Evolutionary conservation across 192 early-diverging fungal genomes (phyloP).

Genomic region (Oehlia diaphana): DNA sequence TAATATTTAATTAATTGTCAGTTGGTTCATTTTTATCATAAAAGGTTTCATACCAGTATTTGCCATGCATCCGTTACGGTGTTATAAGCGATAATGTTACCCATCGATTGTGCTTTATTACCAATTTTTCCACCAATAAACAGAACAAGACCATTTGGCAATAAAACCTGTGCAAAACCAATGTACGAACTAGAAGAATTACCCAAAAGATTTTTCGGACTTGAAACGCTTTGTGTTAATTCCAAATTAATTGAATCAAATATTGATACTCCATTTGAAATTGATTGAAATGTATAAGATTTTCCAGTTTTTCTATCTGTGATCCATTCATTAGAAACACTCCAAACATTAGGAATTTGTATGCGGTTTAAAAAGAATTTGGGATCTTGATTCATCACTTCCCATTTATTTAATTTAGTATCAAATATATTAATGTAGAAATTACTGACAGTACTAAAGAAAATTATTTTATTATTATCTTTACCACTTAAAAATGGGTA

Average conservation of each 20-base stretch:
- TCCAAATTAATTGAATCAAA: background rate
- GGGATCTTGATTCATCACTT: background rate
- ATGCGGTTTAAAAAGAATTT: background rate
- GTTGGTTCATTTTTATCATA: too few species aligned
- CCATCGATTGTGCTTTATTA: background rate
- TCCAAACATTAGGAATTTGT: background rate
- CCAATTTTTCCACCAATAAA: background rate
- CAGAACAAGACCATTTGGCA: background rate
- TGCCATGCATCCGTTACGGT: background rate
- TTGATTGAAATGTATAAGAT: too few species aligned
- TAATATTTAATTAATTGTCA: too few species aligned
- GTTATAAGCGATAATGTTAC: background rate
- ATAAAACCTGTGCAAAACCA: background rate
- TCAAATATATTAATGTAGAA: background rate
- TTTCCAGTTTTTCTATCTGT: too few species aligned
- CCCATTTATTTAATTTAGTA: background rate
- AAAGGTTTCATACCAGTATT: background rate
- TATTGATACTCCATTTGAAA: too few species aligned
- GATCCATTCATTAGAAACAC: too few species aligned
- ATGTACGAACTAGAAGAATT: too few species aligned
- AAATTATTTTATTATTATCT: background rate
- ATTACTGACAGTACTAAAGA: background rate
- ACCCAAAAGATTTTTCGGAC: background rate
- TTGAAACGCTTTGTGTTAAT: background rate
- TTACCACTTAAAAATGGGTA: background rate